These are phyloP conservation scores for Tylopilus subfusipes DNA, from an alignment of 768 basidiomycete genomes.

Conservation along the genomic window DNA sequence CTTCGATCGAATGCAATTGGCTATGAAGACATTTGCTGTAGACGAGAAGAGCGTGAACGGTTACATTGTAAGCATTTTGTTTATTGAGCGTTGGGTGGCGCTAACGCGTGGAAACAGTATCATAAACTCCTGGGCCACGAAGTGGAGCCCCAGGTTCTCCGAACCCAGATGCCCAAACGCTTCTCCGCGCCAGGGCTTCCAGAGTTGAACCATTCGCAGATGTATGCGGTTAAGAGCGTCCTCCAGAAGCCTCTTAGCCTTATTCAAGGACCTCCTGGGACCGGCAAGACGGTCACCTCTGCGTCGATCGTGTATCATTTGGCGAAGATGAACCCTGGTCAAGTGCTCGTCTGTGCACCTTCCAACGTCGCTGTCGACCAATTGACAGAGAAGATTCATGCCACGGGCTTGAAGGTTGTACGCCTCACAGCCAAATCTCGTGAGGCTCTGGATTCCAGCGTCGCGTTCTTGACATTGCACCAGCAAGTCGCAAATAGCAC, in stretches of 20 bases:
- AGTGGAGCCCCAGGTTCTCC: constrained; percentile 87
- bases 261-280: constrained; percentile 98
- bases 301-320: constrained; percentile 98
- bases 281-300: constrained; percentile 98
- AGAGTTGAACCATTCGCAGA: constrained; percentile 98
- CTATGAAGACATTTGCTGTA: constrained; percentile 99
- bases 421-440: constrained; percentile 97
- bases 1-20: constrained; percentile 98
- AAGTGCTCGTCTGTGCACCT: constrained; percentile 97
- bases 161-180: constrained; percentile 93
- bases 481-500: constrained; percentile 97
- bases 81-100: not conserved
- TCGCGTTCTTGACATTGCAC: constrained; percentile 91
- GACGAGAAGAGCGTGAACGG: constrained; percentile 99
- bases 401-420: constrained; percentile 98
- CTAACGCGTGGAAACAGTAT: constrained; percentile 54
- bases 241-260: constrained; percentile 96
- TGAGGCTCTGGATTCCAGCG: constrained; percentile 95
- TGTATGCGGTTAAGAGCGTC: constrained; percentile 99
- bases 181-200: constrained; percentile 97
- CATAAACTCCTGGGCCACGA: constrained; percentile 99
- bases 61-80: constrained; percentile 73
- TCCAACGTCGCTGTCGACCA: constrained; percentile 99
- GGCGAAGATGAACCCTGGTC: constrained; percentile 99
- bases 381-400: constrained; percentile 97